phyloP scores from a whole-genome alignment of 805 yeast genomes.

The Ogataea angusta region DNA sequence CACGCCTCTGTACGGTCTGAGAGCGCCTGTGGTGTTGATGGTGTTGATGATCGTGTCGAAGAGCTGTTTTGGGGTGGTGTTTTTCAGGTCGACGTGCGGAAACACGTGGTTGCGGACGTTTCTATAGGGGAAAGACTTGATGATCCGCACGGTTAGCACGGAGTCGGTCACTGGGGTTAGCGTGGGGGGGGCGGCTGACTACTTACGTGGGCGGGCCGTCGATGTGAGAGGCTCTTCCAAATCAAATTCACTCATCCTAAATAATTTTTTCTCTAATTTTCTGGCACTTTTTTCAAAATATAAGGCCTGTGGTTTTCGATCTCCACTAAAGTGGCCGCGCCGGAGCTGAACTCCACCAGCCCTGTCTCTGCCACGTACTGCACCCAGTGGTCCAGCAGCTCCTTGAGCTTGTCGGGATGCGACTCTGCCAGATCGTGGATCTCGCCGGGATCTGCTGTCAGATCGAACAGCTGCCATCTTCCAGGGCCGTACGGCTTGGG shows the following conservation, averaged over 20 bases:
- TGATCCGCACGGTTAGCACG: conserved; percentile 76
- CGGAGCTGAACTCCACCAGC: conserved; percentile 32
- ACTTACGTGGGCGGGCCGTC: conserved; percentile 61
- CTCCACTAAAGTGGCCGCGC: background rate
- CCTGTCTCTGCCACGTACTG: conserved; percentile 53
- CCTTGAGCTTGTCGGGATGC: conserved; percentile 38
- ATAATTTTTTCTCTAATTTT: background rate
- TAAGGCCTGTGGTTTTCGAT: background rate
- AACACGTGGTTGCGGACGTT: conserved; percentile 77
- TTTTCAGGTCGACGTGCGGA: conserved; percentile 64
- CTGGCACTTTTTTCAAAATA: background rate
- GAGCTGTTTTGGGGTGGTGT: conserved; percentile 62
- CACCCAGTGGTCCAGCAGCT: conserved; percentile 47
- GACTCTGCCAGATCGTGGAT: conserved; percentile 42
- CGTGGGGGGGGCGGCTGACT: background rate
- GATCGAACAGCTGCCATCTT: conserved; percentile 47
- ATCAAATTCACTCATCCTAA: conserved; percentile 28
- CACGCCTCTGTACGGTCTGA: conserved; percentile 80
- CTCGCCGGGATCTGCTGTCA: conserved; percentile 45
- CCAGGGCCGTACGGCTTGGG: conserved; percentile 49
- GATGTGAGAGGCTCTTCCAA: conserved; percentile 77
- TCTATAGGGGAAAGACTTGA: conserved; percentile 89
- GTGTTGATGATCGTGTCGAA: conserved; percentile 46
- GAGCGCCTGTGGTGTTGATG: conserved; percentile 55
- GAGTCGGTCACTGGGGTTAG: conserved; percentile 49